Evolutionary conservation across 148 eudicot genomes (phyloP).

Genomic region (Pouteria glomerata): DNA sequence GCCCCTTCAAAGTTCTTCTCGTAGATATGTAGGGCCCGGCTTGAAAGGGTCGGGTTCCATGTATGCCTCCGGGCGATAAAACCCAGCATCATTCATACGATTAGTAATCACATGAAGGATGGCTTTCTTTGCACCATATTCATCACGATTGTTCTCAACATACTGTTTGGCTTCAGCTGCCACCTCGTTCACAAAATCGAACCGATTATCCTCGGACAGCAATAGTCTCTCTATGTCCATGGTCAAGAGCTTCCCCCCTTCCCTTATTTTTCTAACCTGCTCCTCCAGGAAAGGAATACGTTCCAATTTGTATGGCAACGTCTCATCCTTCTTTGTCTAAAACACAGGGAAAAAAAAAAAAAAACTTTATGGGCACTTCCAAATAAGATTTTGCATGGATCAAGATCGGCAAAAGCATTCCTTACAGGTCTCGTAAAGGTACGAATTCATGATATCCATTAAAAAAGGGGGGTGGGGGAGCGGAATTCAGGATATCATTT

Average conservation of each 20-base stretch:
- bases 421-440: background rate
- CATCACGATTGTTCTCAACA: conserved; percentile 80
- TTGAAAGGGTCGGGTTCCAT: conserved; percentile 56
- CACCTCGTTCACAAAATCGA: conserved; percentile 73
- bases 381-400: background rate
- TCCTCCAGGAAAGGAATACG: conserved; percentile 78
- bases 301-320: conserved; percentile 34
- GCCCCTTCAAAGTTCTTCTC: conserved; percentile 40
- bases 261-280: conserved; percentile 65
- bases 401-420: background rate
- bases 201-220: conserved; percentile 77
- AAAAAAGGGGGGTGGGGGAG: too few species aligned
- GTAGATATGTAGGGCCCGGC: conserved; percentile 64
- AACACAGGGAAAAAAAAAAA: background rate
- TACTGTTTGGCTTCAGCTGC: conserved; percentile 81
- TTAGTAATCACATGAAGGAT: conserved; percentile 87
- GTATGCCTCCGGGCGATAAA: conserved; percentile 76
- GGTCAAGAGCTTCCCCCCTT: conserved; percentile 60
- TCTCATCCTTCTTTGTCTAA: conserved; percentile 48
- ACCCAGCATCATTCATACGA: conserved; percentile 84
- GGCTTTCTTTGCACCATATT: conserved; percentile 82
- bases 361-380: background rate
- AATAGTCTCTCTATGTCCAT: conserved; percentile 65
- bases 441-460: too few species aligned
- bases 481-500: background rate